Conservation (phyloP, 345 rosid species). For the Eucalyptus cloeziana region DNA sequence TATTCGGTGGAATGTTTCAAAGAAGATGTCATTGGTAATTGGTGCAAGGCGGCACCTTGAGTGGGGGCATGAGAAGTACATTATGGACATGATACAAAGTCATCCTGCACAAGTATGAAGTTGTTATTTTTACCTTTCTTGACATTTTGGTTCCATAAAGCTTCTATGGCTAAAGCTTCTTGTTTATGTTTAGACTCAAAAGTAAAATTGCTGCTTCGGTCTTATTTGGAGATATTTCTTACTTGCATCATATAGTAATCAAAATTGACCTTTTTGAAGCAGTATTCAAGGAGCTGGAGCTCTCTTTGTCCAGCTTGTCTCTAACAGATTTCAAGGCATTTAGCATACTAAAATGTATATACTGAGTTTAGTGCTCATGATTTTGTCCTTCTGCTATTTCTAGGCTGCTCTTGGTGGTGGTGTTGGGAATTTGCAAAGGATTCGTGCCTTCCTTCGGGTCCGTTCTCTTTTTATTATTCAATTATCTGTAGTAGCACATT, state of each 20-base stretch:
- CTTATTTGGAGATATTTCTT: background rate
- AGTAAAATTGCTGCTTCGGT: background rate
- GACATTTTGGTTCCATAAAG: background rate
- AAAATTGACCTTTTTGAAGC: background rate
- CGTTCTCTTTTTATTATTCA: constrained; percentile 7
- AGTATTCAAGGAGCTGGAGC: background rate
- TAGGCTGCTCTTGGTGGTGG: constrained; percentile 98
- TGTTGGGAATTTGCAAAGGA: constrained; percentile 90
- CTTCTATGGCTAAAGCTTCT: background rate
- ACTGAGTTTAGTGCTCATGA: background rate
- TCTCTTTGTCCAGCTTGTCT: background rate
- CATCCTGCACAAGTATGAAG: constrained; percentile 81
- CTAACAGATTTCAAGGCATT: background rate
- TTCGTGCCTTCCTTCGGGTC: constrained; percentile 97
- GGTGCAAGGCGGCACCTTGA: constrained; percentile 92
- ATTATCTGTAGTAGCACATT: background rate
- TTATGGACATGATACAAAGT: constrained; percentile 89
- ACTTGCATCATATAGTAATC: background rate
- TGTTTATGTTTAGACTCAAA: background rate
- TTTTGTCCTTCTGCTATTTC: background rate
- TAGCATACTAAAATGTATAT: background rate
- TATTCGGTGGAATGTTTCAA: constrained; percentile 42
- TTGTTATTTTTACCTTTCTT: background rate
- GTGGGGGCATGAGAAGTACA: constrained; percentile 87
- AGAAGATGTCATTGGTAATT: constrained; percentile 67